Base-by-base conservation (phyloP, 352 stramenopile species). In the Thraustochytrium striatum region DNA sequence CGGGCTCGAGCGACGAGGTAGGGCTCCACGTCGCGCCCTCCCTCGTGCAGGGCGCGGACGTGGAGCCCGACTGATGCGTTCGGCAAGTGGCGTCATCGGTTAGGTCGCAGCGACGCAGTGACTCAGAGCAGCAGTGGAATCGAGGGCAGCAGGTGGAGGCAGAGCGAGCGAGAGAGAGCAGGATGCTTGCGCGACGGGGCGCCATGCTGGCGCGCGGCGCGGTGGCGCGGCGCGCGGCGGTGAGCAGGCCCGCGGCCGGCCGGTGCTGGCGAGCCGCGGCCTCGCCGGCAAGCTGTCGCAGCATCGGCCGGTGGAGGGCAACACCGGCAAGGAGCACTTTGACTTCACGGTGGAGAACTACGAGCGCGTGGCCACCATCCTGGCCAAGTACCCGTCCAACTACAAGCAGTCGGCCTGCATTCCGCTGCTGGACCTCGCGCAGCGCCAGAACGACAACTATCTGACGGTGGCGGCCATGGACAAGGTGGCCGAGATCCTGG, bases 341-440 rank as follows among this genome's bases (percentile, higher is more conserved):
- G 95, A 99, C 85, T 99, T 99, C 82, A 97, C 91, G 61, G 89
- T 93, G 32, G 94, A 98, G 83, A 99, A 99, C 86, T 98, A 98
- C 83, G 89, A 95, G 82, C 91, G 90, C 41, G 94, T 97, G 69
- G 84, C 55, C 53, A 80, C 58, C 38, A 80, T 80, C 47, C 61
- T 80, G 61, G 70, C 53, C 33, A 80, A 88, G 35, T 99, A 99
- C 86, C 97, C 97, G 50, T 89, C 96, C 79, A 99, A 99, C 89
- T 99, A 99, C 91, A 98, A 98, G 87, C 89, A 96, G 83, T 97
- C 93, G 81, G 92, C 90, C 32, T 98, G 99, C 85, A 99, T 99
- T 81, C 97, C 97, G 72, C 86, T 99, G 79, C 89, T 99, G 57
- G 97, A 99, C 85, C 84, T 98, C 68, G 93, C 93, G 52, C 93